phyloP scores from a whole-genome alignment of 2,329 filamentous ascomycete species.

The Reticulascus tulasneorum region DNA sequence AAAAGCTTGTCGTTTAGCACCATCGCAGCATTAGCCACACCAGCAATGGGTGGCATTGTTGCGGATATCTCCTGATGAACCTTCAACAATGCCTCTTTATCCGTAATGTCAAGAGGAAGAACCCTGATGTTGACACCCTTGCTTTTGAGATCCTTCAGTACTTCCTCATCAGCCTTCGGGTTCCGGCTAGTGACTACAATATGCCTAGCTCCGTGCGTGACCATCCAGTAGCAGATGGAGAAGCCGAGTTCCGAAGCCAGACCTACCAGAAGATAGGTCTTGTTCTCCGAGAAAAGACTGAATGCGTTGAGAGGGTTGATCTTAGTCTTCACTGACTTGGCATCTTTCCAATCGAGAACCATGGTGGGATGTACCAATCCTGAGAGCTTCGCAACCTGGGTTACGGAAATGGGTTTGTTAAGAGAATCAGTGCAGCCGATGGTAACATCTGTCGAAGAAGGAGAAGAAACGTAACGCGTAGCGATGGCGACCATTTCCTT shows the following conservation, averaged over 20 bases:
- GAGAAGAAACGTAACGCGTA: no score
- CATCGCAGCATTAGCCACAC: slow-evolving; percentile 41
- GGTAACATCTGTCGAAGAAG: no score
- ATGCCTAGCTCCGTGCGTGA: slow-evolving; percentile 24
- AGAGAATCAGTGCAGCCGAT: no score
- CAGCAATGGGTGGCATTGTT: slow-evolving; percentile 29
- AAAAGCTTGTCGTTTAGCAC: slow-evolving; percentile 34
- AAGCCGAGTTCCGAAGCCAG: slow-evolving; percentile 26
- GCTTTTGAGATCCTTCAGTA: background rate
- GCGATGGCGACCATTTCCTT: no score
- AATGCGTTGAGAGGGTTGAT: no score
- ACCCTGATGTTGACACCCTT: background rate
- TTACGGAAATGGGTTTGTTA: no score
- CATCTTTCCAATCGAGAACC: no score
- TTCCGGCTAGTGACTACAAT: slow-evolving; percentile 31
- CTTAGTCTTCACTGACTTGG: no score
- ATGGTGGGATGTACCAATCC: no score
- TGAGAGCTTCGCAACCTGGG: no score
- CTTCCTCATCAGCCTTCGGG: slow-evolving; percentile 20
- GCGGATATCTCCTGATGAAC: slow-evolving; percentile 11
- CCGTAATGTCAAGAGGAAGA: slow-evolving; percentile 19
- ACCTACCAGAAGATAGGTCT: slow-evolving; percentile 27
- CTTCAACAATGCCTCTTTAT: slow-evolving; percentile 13
- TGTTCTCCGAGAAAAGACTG: slow-evolving; percentile 16
- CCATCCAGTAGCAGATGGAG: slow-evolving; percentile 32